These are phyloP conservation scores for Aspergillus hortae DNA, from an alignment of 2,329 filamentous ascomycete genomes.

Conservation along the genomic window DNA sequence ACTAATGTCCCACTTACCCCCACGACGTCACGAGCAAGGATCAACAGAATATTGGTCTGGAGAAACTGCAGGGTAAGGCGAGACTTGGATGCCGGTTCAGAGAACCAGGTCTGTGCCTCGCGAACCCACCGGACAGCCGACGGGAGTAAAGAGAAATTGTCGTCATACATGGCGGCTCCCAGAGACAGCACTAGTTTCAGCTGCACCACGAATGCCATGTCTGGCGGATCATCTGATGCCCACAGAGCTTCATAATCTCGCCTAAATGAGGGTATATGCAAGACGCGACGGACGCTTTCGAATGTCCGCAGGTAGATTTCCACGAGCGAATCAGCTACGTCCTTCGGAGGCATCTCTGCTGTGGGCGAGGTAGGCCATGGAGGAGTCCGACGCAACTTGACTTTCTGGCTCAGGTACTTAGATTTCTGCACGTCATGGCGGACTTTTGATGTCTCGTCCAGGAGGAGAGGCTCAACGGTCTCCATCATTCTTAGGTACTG, in stretches of 20 bases:
- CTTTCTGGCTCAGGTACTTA: conserved; percentile 51
- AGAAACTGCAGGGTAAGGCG: conserved; percentile 50
- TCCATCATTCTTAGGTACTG: conserved; percentile 36
- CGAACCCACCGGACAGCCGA: conserved; percentile 55
- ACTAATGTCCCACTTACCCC: conserved; percentile 33
- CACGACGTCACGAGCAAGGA: conserved; percentile 35
- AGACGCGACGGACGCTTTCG: conserved; percentile 53
- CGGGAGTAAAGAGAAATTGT: conserved; percentile 47
- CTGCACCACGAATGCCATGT: conserved; percentile 51
- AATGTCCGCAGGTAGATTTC: conserved; percentile 54
- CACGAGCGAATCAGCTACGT: conserved; percentile 48
- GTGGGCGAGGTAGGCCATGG: conserved; percentile 46
- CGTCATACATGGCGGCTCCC: conserved; percentile 51
- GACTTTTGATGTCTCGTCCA: conserved; percentile 36
- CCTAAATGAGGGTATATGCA: conserved; percentile 56
- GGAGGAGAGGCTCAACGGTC: conserved; percentile 40
- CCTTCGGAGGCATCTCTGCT: conserved; percentile 42
- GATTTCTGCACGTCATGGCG: conserved; percentile 45
- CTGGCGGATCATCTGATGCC: conserved; percentile 25
- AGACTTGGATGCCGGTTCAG: conserved; percentile 53
- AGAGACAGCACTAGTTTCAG: conserved; percentile 58
- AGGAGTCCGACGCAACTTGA: conserved; percentile 51
- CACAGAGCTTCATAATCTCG: conserved; percentile 55
- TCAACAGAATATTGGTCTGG: conserved; percentile 42
- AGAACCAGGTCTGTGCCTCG: conserved; percentile 55